These are phyloP conservation scores for Russula emetica DNA, from an alignment of 768 basidiomycete species.

Conservation along the genomic window DNA sequence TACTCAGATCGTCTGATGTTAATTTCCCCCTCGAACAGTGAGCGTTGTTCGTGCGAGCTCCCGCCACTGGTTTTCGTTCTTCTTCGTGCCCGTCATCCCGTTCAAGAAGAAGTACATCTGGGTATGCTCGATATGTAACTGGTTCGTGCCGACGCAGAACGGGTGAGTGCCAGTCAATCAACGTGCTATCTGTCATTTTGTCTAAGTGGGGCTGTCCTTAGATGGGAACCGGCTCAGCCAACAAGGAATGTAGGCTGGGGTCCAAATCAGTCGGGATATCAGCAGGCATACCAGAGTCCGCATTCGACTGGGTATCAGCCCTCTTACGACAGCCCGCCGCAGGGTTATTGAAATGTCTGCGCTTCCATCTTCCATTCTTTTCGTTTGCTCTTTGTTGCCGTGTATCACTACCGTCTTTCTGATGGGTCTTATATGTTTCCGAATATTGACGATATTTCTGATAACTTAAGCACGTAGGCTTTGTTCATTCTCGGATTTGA, in stretches of 20 bases:
- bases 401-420: slow-evolving; percentile 1
- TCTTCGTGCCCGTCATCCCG: slow-evolving; percentile 68
- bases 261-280: slow-evolving; percentile 30
- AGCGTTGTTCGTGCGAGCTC: slow-evolving; percentile 60
- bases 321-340: slow-evolving; percentile 21
- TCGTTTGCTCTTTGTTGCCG: neutral
- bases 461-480: neutral
- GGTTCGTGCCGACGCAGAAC: slow-evolving; percentile 48
- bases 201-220: slow-evolving; percentile 6
- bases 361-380: slow-evolving; percentile 19
- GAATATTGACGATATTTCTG: neutral
- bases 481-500: neutral
- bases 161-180: slow-evolving; percentile 39
- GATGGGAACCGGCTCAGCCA: slow-evolving; percentile 31
- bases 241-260: slow-evolving; percentile 14
- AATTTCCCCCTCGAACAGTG: slow-evolving; percentile 36
- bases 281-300: slow-evolving; percentile 36
- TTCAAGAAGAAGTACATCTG: slow-evolving; percentile 58
- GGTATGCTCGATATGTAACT: slow-evolving; percentile 69
- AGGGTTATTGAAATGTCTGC: slow-evolving; percentile 2
- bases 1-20: slow-evolving; percentile 4
- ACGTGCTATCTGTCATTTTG: neutral
- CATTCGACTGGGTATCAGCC: slow-evolving; percentile 38
- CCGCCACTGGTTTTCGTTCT: slow-evolving; percentile 72
- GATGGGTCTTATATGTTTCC: neutral